Evolutionary conservation across 768 basidiomycete species (phyloP), one percentile per base, ranked within the genome.

Genomic region (Amanita pseudoporphyria): DNA sequence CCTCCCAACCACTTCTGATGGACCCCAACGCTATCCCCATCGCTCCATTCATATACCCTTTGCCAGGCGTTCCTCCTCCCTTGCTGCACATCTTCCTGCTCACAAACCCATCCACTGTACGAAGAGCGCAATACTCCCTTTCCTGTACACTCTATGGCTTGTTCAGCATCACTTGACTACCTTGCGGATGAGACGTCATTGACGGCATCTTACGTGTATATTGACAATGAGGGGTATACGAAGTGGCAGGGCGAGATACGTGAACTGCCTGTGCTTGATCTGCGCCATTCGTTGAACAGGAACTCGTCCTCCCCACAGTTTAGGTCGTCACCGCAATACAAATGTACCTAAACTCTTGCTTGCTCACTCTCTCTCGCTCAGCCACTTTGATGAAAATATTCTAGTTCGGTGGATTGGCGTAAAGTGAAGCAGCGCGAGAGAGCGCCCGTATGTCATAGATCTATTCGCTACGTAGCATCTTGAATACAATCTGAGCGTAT

Each of bases 241-340:
- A 70, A 88, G 50, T 91, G 88, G 88, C 88, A 91, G 67, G 92
- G 93, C 24, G 91, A 94, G 59, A 90, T 89, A 0, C 94, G 90
- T 3, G 92, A 93, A 22, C 76, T 95, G 0, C 93, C 93, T 5
- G 76, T 95, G 4, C 76, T 94, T 22, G 88, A 94, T 62, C 67
- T 90, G 6, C 70, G 79, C 31, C 82, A 84, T 55, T 66, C 71
- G 5, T 64, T 69, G 9, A 58, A 70, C 51, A 59, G n/a, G n/a
- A n/a, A n/a, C n/a, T 49, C 57, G 38, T 55, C 62, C 46, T 59
- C 59, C 28, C 47, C 60, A 24, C 53, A 54, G 19, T 41, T 61
- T 10, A 60, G 66, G 5, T 52, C 60, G 3, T 64, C 67, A 47
- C 38, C 66, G n/a, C n/a, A n/a, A n/a, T n/a, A n/a, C n/a, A n/a